phyloP scores from a whole-genome alignment of 352 stramenopile genomes.

The Globisporangium yorkense region DNA sequence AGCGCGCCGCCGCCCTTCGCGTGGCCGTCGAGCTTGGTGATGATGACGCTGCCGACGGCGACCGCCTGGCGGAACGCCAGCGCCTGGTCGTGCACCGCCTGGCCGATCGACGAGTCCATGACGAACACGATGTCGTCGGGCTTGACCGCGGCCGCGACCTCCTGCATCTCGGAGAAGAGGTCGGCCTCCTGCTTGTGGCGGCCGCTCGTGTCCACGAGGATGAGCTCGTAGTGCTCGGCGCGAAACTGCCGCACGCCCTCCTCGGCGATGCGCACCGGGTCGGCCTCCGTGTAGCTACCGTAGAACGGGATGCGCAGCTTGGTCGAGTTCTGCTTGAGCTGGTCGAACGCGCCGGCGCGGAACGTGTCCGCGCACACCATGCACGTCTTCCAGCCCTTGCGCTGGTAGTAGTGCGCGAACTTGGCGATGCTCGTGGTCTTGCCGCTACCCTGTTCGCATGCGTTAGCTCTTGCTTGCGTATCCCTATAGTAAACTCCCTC shows the following conservation, averaged over 20 bases:
- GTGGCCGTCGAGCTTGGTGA: constrained; percentile 99
- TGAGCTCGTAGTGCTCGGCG: constrained; percentile 97
- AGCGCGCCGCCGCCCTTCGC: constrained; percentile 98
- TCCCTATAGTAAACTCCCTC: no score
- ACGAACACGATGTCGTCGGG: constrained; percentile 98
- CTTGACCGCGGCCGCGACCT: constrained; percentile 93
- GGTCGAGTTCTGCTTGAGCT: constrained; percentile 99
- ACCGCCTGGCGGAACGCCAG: constrained; percentile 94
- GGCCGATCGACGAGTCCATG: constrained; percentile 99
- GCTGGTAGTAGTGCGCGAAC: constrained; percentile 98
- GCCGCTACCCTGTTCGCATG: constrained; percentile 82
- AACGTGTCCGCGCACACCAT: constrained; percentile 99
- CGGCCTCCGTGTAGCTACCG: constrained; percentile 96
- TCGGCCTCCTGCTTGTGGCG: constrained; percentile 97
- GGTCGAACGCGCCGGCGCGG: constrained; percentile 97
- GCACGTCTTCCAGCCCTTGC: constrained; percentile 96
- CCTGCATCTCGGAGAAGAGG: constrained; percentile 99
- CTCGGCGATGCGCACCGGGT: constrained; percentile 97
- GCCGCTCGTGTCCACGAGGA: constrained; percentile 99
- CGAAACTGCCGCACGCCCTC: constrained; percentile 97
- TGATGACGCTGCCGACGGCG: constrained; percentile 97
- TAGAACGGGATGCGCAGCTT: constrained; percentile 99
- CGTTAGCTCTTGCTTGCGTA: no score
- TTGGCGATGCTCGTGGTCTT: constrained; percentile 99
- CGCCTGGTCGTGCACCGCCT: constrained; percentile 97